Evolutionary conservation across 176 grass and related monocot species (phyloP).

Genomic region (Panicum miliaceum): DNA sequence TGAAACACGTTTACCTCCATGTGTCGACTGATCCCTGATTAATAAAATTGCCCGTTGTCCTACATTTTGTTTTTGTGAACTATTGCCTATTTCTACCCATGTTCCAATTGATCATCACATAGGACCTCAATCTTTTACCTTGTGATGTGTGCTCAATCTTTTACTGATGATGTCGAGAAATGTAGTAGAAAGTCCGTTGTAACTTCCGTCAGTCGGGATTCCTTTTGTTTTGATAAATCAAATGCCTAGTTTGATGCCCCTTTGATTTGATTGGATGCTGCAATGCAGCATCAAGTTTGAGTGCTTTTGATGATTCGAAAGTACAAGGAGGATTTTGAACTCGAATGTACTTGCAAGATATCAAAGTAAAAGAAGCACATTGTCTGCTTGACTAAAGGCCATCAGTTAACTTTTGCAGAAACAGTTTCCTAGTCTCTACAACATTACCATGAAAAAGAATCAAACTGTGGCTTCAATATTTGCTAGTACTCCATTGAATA

Average conservation of each 20-base stretch:
- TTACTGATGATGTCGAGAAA: background rate
- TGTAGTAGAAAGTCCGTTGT: background rate
- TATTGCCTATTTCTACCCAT: background rate
- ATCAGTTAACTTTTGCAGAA: background rate
- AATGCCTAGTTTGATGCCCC: background rate
- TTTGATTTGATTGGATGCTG: background rate
- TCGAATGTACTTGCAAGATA: constrained; percentile 15
- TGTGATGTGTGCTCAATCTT: background rate
- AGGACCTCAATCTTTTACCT: background rate
- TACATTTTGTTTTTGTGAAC: background rate
- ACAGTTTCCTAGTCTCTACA: no score
- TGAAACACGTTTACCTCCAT: background rate
- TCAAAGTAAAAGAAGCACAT: background rate
- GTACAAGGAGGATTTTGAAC: constrained; percentile 8
- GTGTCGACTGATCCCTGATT: background rate
- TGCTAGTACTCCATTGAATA: no score
- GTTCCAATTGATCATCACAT: background rate
- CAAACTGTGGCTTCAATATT: no score
- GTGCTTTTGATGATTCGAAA: background rate
- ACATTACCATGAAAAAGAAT: no score
- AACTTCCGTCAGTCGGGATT: background rate
- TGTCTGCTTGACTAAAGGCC: background rate
- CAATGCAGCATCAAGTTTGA: background rate
- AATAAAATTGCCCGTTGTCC: constrained; percentile 14
- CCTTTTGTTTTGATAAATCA: background rate